phyloP scores from a whole-genome alignment of 768 basidiomycete genomes.

The Melanogaster broomeanus region DNA sequence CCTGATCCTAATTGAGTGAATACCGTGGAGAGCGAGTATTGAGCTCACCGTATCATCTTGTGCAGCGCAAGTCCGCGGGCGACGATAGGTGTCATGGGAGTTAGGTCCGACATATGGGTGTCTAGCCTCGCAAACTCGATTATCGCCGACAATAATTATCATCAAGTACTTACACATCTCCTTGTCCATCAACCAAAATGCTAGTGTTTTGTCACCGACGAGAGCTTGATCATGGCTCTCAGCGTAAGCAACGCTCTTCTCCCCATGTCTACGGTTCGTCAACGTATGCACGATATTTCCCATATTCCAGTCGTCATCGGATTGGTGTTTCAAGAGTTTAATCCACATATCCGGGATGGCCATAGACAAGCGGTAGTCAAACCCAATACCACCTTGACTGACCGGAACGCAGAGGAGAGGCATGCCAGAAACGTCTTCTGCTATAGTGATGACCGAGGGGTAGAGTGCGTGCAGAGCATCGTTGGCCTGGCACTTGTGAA shows the following conservation, averaged over 20 bases:
- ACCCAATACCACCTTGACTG: constrained; percentile 85
- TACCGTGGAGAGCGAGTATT: not conserved
- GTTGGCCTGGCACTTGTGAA: constrained; percentile 70
- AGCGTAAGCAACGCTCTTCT: constrained; percentile 90
- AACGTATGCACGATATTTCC: constrained; percentile 85
- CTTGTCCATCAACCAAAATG: constrained; percentile 99
- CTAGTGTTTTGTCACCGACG: constrained; percentile 97
- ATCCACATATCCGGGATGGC: constrained; percentile 99
- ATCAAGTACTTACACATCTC: constrained; percentile 84
- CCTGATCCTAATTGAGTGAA: constrained; percentile 39
- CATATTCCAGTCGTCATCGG: constrained; percentile 88
- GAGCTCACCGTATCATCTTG: constrained; percentile 90
- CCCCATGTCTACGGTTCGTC: constrained; percentile 84
- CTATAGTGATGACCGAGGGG: constrained; percentile 85
- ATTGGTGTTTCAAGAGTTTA: constrained; percentile 92
- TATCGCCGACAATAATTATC: not conserved
- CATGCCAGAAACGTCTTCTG: constrained; percentile 99
- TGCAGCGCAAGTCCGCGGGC: constrained; percentile 90
- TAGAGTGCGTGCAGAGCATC: constrained; percentile 83
- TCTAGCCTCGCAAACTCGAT: constrained; percentile 44
- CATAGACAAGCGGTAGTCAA: constrained; percentile 98
- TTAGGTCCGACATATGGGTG: constrained; percentile 90
- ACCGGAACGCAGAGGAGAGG: constrained; percentile 87
- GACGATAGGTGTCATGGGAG: constrained; percentile 80
- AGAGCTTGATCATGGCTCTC: constrained; percentile 98